Base-by-base conservation (phyloP, 768 basidiomycete species). In the Boletus reticulatus region DNA sequence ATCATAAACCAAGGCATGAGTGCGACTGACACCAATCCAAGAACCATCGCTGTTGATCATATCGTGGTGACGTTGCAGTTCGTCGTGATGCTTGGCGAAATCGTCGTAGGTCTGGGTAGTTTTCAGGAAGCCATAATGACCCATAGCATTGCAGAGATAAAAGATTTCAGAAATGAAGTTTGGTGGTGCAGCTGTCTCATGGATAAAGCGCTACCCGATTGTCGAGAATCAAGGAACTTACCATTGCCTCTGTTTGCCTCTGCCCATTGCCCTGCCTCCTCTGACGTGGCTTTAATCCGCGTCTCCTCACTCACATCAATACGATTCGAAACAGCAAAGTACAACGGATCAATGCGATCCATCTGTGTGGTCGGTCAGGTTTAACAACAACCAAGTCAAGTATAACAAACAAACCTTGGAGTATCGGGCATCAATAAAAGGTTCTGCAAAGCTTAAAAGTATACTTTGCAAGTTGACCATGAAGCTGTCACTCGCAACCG, bases 111-210 rank as follows among this genome's bases (percentile, higher is more conserved):
- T 84, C 39, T 85, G 85, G 43, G 95, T 87, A 1, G 93, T 92
- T 68, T 83, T 87, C 61, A 90, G 79, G 57, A 90, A 83, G 4
- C 95, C 96, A 53, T 93, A 88, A 72, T 99, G 96, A 52, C 89
- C 87, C 78, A 88, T 89, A 0, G 93, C 88, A 46, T 91, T 81
- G 9, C 88, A 80, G 43, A 98, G 79, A 75, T 91, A 98, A 76
- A 98, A 98, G 19, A 97, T 84, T 43, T 98, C 88, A 7, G 96
- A 93, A 59, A 98, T 93, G 72, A 99, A 99, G 68, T 97, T 97
- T 3, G 90, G 85, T 6, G 85, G 68, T 4, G 83, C 68, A n/a
- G 80, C 85, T 84, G 63, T 63, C 43, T 42, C 44, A 19, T n/a
- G 47, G 7, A 37, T 60, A 34, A 50, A 47, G 36, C 38, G 13